Evolutionary conservation across 1,139 yeast species (phyloP).

Genomic region (Diutina rugosa): DNA sequence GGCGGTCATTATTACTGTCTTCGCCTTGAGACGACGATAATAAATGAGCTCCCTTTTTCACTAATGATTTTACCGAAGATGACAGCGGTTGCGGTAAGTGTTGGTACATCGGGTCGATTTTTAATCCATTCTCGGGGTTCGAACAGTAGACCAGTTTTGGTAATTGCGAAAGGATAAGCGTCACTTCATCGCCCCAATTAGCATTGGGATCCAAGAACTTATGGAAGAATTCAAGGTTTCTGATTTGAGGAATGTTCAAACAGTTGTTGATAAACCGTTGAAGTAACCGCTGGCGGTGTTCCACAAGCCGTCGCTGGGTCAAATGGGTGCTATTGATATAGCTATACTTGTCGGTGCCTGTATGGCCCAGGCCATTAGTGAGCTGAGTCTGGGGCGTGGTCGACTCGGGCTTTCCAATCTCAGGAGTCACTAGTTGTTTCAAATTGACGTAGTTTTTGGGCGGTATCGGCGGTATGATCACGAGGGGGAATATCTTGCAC

Average conservation of each 20-base stretch:
- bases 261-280: conserved; percentile 73
- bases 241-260: conserved; percentile 38
- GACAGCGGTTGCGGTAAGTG: conserved; percentile 47
- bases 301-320: conserved; percentile 29
- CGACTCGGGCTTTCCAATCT: neutral
- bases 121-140: conserved; percentile 46
- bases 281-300: conserved; percentile 64
- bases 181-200: conserved; percentile 53
- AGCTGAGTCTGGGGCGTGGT: neutral
- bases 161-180: conserved; percentile 23
- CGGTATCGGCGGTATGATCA: conserved; percentile 87
- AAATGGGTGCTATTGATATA: conserved; percentile 33
- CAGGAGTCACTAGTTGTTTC: conserved; percentile 17
- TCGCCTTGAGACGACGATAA: neutral
- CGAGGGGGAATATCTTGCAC: conserved; percentile 64
- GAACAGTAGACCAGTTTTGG: conserved; percentile 32
- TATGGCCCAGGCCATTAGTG: neutral
- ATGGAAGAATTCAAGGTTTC: conserved; percentile 50
- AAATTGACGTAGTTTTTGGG: conserved; percentile 58
- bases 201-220: conserved; percentile 79
- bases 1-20: neutral
- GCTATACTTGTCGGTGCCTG: conserved; percentile 11
- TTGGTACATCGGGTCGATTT: conserved; percentile 45
- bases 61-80: neutral
- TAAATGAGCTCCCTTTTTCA: neutral